These are phyloP conservation scores for Lithohypha guttulata DNA, from an alignment of 2,329 filamentous ascomycete genomes.

Conservation along the genomic window DNA sequence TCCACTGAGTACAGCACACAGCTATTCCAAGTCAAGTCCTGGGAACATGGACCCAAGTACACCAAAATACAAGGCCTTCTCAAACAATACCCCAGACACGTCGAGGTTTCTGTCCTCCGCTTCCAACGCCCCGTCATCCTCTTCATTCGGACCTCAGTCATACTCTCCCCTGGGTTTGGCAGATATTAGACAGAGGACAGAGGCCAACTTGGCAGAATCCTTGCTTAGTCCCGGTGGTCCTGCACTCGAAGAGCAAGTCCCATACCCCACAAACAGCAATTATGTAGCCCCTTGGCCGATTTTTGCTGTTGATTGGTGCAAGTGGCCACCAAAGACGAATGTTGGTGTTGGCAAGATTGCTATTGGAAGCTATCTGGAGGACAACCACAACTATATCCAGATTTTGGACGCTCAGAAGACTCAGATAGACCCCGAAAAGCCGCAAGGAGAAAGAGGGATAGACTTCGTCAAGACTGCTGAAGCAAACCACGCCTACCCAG, in stretches of 20 bases:
- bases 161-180: conserved; percentile 85
- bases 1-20: conserved; percentile 55
- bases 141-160: conserved; percentile 43
- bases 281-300: conserved; percentile 90
- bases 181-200: conserved; percentile 79
- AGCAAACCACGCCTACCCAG: conserved; percentile 94
- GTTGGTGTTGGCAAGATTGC: conserved; percentile 80
- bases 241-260: conserved; percentile 57
- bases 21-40: conserved; percentile 77
- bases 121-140: conserved; percentile 26
- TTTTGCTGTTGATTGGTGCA: conserved; percentile 98
- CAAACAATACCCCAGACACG: conserved; percentile 52
- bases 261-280: conserved; percentile 66
- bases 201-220: conserved; percentile 68
- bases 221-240: conserved; percentile 47
- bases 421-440: conserved; percentile 57
- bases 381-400: conserved; percentile 98
- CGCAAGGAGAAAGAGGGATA: conserved; percentile 62
- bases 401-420: conserved; percentile 80
- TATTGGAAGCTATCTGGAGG: conserved; percentile 90
- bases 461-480: conserved; percentile 92
- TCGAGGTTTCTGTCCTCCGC: conserved; percentile 50
- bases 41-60: conserved; percentile 42
- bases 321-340: conserved; percentile 68
- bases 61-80: conserved; percentile 53